Evolutionary conservation across 1,284 basidiomycete genomes (phyloP).

Genomic region (Tylopilus sp.): DNA sequence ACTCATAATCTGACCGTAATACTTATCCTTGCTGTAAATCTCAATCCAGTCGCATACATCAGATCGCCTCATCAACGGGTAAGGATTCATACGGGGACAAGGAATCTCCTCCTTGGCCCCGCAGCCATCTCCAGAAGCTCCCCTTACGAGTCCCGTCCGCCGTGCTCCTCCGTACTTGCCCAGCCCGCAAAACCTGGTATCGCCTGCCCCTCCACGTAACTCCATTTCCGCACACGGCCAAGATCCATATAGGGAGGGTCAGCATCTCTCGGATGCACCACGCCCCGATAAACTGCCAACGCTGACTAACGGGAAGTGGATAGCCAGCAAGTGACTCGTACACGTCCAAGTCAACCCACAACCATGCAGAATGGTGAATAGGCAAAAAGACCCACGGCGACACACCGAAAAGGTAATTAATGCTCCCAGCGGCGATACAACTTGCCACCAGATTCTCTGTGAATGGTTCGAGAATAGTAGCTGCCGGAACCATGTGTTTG

Average conservation of each 20-base stretch:
- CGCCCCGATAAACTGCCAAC: conserved; percentile 64
- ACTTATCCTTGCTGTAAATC: conserved; percentile 31
- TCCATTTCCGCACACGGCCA: conserved; percentile 74
- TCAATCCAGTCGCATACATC: conserved; percentile 20
- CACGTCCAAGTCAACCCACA: conserved; percentile 69
- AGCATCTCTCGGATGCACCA: conserved; percentile 78
- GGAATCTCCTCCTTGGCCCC: conserved; percentile 9
- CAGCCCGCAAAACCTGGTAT: conserved; percentile 63
- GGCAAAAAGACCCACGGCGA: conserved; percentile 53
- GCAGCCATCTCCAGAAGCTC: conserved; percentile 13
- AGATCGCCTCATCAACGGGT: conserved; percentile 16
- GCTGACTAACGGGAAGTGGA: conserved; percentile 46
- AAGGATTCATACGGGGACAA: conserved; percentile 18
- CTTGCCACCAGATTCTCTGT: conserved; percentile 81
- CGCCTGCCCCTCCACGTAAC: conserved; percentile 80
- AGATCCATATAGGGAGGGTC: conserved; percentile 81
- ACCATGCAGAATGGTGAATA: conserved; percentile 56
- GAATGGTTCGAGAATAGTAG: conserved; percentile 84
- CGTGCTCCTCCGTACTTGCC: conserved; percentile 46
- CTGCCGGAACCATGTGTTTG: conserved; percentile 84
- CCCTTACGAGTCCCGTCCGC: not conserved
- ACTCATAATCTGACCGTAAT: conserved; percentile 33
- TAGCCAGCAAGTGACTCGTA: conserved; percentile 72
- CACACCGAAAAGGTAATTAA: conserved; percentile 51
- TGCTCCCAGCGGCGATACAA: conserved; percentile 55